A percentile compares a stretch with the other conserved stretches of the same genome.
Evolutionary conservation across 2,329 filamentous ascomycete genomes (phyloP).

Genomic region (Pestalotiopsis sp.): DNA sequence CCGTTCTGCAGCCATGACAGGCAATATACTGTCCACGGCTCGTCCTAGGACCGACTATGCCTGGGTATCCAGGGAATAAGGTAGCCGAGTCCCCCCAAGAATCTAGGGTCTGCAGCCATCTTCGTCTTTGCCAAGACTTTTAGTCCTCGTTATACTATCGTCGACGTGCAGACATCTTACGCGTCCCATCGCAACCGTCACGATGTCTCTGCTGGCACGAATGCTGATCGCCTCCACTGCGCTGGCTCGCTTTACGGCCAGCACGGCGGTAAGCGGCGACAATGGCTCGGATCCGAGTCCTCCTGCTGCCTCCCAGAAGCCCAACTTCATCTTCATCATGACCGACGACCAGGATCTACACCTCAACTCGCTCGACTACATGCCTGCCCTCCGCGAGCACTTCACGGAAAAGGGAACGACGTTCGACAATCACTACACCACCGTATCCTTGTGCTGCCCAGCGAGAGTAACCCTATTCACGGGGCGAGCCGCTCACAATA

Average conservation of each 20-base stretch:
- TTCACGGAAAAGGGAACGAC: conserved; percentile 53
- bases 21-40: neutral
- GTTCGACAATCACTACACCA: conserved; percentile 59
- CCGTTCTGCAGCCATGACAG: neutral
- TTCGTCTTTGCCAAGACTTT: conserved; percentile 3
- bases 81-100: neutral
- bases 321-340: conserved; percentile 62
- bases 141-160: neutral
- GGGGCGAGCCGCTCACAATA: conserved; percentile 62
- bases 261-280: neutral
- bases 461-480: conserved; percentile 61
- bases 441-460: conserved; percentile 58
- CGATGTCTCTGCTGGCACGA: neutral
- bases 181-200: neutral
- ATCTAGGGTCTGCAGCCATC: neutral
- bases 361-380: conserved; percentile 56
- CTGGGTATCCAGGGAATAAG: neutral
- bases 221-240: neutral
- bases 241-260: neutral
- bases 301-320: conserved; percentile 15
- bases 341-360: conserved; percentile 64
- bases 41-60: neutral
- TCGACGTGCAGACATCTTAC: neutral
- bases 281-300: neutral
- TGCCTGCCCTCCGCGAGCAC: conserved; percentile 52